A percentile compares a stretch with the other conserved stretches of the same genome.
phyloP scores from a whole-genome alignment of 345 rosid genomes.

The Arabis hirsuta region DNA sequence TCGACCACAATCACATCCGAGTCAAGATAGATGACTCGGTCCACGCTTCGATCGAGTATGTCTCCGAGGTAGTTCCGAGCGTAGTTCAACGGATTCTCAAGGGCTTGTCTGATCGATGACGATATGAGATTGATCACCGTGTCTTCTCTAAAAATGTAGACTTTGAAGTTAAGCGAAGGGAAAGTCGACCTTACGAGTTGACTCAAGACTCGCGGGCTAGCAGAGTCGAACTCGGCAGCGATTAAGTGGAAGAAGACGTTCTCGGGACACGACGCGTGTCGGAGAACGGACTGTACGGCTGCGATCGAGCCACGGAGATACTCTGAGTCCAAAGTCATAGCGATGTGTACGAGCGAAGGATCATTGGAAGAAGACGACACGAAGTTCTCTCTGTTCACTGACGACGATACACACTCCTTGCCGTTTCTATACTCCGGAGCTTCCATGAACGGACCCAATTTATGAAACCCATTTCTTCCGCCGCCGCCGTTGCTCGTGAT shows the following conservation, averaged over 20 bases:
- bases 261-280: slow-evolving; percentile 94
- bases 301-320: slow-evolving; percentile 96
- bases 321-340: slow-evolving; percentile 94
- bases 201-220: slow-evolving; percentile 76
- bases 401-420: slow-evolving; percentile 54
- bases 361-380: slow-evolving; percentile 58
- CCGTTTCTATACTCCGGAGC: slow-evolving; percentile 98
- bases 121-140: slow-evolving; percentile 83
- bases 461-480: slow-evolving; percentile 28
- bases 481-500: slow-evolving; percentile 21
- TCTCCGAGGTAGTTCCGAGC: slow-evolving; percentile 92
- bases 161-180: slow-evolving; percentile 88
- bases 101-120: slow-evolving; percentile 80
- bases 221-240: slow-evolving; percentile 88
- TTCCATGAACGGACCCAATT: slow-evolving; percentile 57
- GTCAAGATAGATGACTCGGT: slow-evolving; percentile 94
- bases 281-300: slow-evolving; percentile 92
- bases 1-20: slow-evolving; percentile 88
- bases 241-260: slow-evolving; percentile 86
- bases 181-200: slow-evolving; percentile 90
- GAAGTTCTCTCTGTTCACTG: slow-evolving; percentile 30
- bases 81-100: slow-evolving; percentile 92
- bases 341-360: slow-evolving; percentile 76
- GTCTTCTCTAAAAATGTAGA: slow-evolving; percentile 89
- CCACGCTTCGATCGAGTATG: slow-evolving; percentile 72